A percentile compares a stretch with the other conserved stretches of the same genome.
These are phyloP conservation scores for Mycocalia duriaeana DNA, from an alignment of 1,284 basidiomycete species.

Conservation along the genomic window DNA sequence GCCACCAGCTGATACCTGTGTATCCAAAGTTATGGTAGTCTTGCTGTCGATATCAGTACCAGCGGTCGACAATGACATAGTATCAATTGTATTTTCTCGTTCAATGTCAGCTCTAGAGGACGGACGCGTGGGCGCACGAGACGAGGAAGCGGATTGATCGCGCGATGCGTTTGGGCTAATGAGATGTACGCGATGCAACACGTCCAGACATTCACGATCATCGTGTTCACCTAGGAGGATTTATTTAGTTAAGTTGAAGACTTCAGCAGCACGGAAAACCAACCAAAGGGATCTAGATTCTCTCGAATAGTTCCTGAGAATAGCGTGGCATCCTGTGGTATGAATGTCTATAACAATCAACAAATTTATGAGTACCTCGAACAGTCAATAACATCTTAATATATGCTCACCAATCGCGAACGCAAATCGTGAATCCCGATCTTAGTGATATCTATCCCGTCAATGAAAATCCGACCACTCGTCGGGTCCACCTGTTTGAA, in stretches of 20 bases:
- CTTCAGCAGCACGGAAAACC: conserved; percentile 6
- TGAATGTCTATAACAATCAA: conserved; percentile 55
- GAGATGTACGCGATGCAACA: conserved; percentile 62
- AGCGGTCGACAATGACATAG: conserved; percentile 42
- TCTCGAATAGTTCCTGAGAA: conserved; percentile 88
- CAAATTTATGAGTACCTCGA: not conserved
- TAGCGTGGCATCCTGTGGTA: conserved; percentile 76
- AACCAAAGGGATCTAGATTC: conserved; percentile 83
- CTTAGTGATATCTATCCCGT: conserved; percentile 84
- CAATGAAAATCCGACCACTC: conserved; percentile 75
- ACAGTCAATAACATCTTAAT: not conserved
- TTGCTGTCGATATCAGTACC: conserved; percentile 46
- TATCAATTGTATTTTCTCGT: conserved; percentile 14
- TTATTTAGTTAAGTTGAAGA: not conserved
- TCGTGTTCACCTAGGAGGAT: conserved; percentile 71
- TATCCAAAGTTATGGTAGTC: conserved; percentile 58
- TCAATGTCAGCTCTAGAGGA: conserved; percentile 1
- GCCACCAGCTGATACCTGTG: conserved; percentile 74
- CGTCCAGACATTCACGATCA: conserved; percentile 74
- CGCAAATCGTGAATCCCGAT: conserved; percentile 86
- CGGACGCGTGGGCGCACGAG: not conserved
- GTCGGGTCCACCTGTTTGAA: conserved; percentile 80
- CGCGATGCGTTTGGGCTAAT: conserved; percentile 33
- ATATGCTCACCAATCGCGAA: conserved; percentile 54
- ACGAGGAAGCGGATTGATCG: not conserved